Conservation (phyloP, 495 filamentous ascomycete species). For the Talaromyces trachyspermus region DNA sequence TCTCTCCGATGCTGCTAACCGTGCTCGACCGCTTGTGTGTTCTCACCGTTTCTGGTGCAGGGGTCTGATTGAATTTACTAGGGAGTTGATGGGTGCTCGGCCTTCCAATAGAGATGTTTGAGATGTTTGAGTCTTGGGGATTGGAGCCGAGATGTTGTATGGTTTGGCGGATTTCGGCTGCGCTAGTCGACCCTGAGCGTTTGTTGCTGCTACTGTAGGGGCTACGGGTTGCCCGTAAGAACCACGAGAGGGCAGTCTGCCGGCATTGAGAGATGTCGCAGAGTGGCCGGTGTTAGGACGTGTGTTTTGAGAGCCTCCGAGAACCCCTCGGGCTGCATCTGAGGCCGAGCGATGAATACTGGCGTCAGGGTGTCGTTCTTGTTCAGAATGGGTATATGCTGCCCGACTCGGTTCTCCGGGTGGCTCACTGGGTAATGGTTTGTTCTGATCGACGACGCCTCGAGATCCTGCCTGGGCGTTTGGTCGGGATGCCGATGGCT, state of each 20-base stretch:
- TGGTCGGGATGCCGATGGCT: neutral
- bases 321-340: conserved; percentile 44
- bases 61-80: conserved; percentile 35
- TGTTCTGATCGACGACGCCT: conserved; percentile 4
- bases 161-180: conserved; percentile 69
- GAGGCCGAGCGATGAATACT: conserved; percentile 48
- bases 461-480: neutral
- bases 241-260: conserved; percentile 65
- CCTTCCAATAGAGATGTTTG: conserved; percentile 42
- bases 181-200: conserved; percentile 82
- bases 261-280: conserved; percentile 58
- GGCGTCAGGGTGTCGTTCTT: conserved; percentile 25
- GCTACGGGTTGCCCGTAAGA: conserved; percentile 87
- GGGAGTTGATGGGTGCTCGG: conserved; percentile 50
- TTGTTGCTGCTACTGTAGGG: conserved; percentile 80
- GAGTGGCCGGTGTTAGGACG: conserved; percentile 80
- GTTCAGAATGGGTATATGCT: neutral
- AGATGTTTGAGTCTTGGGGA: conserved; percentile 43
- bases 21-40: conserved; percentile 91
- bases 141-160: conserved; percentile 69
- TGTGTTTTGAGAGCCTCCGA: conserved; percentile 39
- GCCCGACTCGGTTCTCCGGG: neutral
- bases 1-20: conserved; percentile 69
- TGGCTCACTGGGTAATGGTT: conserved; percentile 7
- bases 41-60: conserved; percentile 45